Evolutionary conservation across 1,284 basidiomycete genomes (phyloP).

Genomic region (Papiliotrema terrestris): DNA sequence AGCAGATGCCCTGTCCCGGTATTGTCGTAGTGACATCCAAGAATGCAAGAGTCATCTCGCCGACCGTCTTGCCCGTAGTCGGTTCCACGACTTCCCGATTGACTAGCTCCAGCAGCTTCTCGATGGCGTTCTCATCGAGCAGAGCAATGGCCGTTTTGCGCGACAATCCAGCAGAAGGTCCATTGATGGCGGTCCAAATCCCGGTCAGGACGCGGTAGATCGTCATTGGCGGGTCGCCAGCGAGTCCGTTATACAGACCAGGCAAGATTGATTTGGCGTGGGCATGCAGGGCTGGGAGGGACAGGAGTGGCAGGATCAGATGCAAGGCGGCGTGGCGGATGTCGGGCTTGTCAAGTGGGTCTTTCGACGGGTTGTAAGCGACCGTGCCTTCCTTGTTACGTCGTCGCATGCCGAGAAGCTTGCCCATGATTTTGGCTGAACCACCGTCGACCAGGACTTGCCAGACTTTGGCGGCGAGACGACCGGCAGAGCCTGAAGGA

Average conservation of each 20-base stretch:
- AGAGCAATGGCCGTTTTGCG: conserved; percentile 40
- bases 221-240: conserved; percentile 44
- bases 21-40: conserved; percentile 79
- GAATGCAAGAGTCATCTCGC: conserved; percentile 82
- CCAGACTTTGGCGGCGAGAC: conserved; percentile 39
- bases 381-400: conserved; percentile 41
- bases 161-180: conserved; percentile 30
- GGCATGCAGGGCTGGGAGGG: conserved; percentile 34
- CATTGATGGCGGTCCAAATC: conserved; percentile 41
- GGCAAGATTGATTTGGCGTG: conserved; percentile 39
- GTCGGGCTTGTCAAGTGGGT: conserved; percentile 45
- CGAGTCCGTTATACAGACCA: conserved; percentile 36
- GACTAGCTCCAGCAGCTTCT: conserved; percentile 73
- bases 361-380: conserved; percentile 28
- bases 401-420: conserved; percentile 45
- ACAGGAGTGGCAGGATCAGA: conserved; percentile 42
- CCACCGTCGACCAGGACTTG: conserved; percentile 38
- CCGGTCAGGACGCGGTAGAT: conserved; percentile 43
- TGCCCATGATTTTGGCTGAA: conserved; percentile 39
- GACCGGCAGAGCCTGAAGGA: conserved; percentile 13
- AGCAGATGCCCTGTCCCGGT: conserved; percentile 81
- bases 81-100: conserved; percentile 65
- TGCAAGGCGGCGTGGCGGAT: conserved; percentile 45
- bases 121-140: conserved; percentile 55
- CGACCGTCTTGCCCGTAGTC: conserved; percentile 54